These are phyloP conservation scores for Saksenaea vasiformis DNA, from an alignment of 371 early-diverging fungal species.

Conservation along the genomic window DNA sequence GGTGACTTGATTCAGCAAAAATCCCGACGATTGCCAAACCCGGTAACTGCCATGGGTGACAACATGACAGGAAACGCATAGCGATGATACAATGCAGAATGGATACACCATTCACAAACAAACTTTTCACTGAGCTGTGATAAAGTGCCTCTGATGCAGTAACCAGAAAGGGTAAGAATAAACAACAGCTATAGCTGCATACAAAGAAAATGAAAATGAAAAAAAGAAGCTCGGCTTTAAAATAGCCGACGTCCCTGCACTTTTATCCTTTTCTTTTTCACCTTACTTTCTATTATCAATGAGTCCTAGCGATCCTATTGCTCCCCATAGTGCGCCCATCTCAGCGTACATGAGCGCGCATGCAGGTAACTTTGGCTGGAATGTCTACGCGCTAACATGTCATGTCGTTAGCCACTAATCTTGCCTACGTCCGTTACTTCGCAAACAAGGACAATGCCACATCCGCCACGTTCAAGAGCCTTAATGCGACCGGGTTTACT, in stretches of 20 bases:
- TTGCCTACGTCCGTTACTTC: slow-evolving; percentile 48
- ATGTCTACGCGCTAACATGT: background rate
- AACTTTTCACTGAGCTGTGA: no score
- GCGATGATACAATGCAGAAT: no score
- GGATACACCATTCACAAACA: no score
- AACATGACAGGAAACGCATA: background rate
- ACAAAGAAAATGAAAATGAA: background rate
- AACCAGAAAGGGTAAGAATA: no score
- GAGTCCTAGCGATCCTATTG: slow-evolving; percentile 38
- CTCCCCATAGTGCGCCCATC: slow-evolving; percentile 44
- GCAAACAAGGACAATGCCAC: slow-evolving; percentile 32
- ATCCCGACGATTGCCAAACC: background rate
- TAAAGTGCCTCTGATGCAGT: no score
- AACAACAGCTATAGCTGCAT: no score
- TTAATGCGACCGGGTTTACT: slow-evolving; percentile 33
- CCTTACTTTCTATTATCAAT: background rate
- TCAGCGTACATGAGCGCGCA: slow-evolving; percentile 53
- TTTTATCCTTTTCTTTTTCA: background rate
- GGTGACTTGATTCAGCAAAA: background rate
- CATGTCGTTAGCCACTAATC: slow-evolving; percentile 34
- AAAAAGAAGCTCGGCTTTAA: background rate
- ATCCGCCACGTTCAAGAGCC: slow-evolving; percentile 42
- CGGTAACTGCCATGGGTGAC: background rate
- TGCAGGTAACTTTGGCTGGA: slow-evolving; percentile 23
- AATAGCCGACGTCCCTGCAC: background rate